Evolutionary conservation across 2,329 filamentous ascomycete genomes (phyloP).

Genomic region (Macrophomina phaseolina): DNA sequence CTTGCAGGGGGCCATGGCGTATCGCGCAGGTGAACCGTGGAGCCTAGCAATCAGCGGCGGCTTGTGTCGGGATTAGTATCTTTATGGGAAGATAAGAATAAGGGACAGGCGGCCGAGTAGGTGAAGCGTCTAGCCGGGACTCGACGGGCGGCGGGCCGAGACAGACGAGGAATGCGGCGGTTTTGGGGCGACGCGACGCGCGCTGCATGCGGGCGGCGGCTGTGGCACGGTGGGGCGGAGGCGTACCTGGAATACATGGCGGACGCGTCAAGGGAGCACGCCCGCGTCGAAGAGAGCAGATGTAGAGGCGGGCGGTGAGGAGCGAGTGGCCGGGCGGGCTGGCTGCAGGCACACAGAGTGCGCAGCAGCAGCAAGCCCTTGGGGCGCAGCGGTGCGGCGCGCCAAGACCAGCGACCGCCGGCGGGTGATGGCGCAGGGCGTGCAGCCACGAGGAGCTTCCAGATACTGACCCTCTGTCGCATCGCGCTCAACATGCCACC

Average conservation of each 20-base stretch:
- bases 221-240: conserved; percentile 4
- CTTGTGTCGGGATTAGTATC: conserved; percentile 23
- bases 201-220: conserved; percentile 13
- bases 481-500: conserved; percentile 26
- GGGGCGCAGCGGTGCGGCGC: not conserved
- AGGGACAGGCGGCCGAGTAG: not conserved
- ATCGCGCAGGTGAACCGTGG: conserved; percentile 13
- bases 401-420: conserved; percentile 13
- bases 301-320: not conserved
- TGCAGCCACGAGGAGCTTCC: conserved; percentile 19
- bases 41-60: conserved; percentile 5
- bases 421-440: not conserved
- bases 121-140: conserved; percentile 21
- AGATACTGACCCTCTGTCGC: conserved; percentile 15
- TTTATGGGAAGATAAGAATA: not conserved
- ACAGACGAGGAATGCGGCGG: conserved; percentile 22
- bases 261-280: not conserved
- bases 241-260: conserved; percentile 21
- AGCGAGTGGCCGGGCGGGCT: not conserved
- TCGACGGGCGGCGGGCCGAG: conserved; percentile 21
- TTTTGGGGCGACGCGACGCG: conserved; percentile 13
- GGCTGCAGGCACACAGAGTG: not conserved
- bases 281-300: not conserved
- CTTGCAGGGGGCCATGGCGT: conserved; percentile 59
- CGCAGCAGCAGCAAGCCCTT: not conserved